phyloP scores from a whole-genome alignment of 768 basidiomycete genomes.

The Chalciporus pseudorubinellus region DNA sequence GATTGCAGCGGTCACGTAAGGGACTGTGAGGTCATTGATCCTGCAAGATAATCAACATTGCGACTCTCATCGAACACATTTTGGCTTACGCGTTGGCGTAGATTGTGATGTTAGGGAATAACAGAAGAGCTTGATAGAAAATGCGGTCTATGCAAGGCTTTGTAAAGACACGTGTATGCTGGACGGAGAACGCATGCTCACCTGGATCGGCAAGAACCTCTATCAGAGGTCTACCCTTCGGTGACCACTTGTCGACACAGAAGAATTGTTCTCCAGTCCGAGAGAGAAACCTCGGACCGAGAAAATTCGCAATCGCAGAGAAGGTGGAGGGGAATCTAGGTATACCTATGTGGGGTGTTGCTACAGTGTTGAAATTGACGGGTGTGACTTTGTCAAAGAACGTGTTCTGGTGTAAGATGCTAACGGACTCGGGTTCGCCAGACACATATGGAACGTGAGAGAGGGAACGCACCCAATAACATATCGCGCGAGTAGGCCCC shows the following conservation, averaged over 20 bases:
- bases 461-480: constrained; percentile 54
- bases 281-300: constrained; percentile 71
- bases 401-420: constrained; percentile 59
- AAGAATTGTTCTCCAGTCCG: constrained; percentile 82
- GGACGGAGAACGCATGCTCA: constrained; percentile 25
- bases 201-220: constrained; percentile 81
- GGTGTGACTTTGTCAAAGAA: constrained; percentile 74
- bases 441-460: not conserved
- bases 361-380: constrained; percentile 79
- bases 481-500: constrained; percentile 81
- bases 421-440: constrained; percentile 23
- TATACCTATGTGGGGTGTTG: constrained; percentile 81
- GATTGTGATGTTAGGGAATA: constrained; percentile 67
- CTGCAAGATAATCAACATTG: constrained; percentile 32
- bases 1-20: constrained; percentile 76
- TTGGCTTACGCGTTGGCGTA: constrained; percentile 74
- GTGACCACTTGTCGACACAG: constrained; percentile 69
- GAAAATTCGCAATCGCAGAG: constrained; percentile 46
- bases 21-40: constrained; percentile 76
- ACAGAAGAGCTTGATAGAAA: constrained; percentile 69
- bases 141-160: constrained; percentile 49
- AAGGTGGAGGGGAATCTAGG: constrained; percentile 59
- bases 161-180: not conserved
- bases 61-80: not conserved
- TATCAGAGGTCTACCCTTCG: constrained; percentile 62